phyloP scores from a whole-genome alignment of 768 basidiomycete species.

The Suillus ampliporus region DNA sequence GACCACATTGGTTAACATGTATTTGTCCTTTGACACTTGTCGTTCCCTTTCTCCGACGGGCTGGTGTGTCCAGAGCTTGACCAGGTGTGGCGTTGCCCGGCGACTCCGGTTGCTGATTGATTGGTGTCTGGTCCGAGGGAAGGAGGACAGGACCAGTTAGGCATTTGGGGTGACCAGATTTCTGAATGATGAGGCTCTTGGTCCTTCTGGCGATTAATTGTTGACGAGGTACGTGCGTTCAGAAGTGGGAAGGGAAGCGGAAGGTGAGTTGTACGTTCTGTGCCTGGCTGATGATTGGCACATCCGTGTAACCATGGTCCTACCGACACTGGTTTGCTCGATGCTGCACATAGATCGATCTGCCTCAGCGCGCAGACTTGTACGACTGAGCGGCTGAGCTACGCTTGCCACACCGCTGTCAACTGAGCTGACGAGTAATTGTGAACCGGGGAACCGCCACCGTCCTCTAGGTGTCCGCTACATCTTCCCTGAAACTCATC shows the following conservation, averaged over 20 bases:
- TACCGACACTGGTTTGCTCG: neutral
- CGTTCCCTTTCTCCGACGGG: constrained; percentile 3
- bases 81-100: constrained; percentile 5
- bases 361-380: neutral
- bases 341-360: neutral
- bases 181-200: neutral
- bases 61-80: neutral
- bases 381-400: too few species aligned
- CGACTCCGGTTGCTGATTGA: neutral
- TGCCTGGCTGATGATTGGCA: constrained; percentile 10
- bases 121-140: neutral
- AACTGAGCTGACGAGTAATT: neutral
- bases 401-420: neutral
- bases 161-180: neutral
- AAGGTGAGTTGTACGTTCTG: neutral
- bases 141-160: neutral
- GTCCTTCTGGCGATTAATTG: constrained; percentile 11
- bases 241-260: neutral
- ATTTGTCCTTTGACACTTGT: neutral
- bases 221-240: constrained; percentile 4
- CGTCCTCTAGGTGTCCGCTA: neutral
- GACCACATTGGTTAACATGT: neutral
- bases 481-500: neutral
- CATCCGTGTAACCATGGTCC: neutral
- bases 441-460: constrained; percentile 2